Evolutionary conservation across 768 basidiomycete genomes (phyloP).

Genomic region (Collybia mongolica): DNA sequence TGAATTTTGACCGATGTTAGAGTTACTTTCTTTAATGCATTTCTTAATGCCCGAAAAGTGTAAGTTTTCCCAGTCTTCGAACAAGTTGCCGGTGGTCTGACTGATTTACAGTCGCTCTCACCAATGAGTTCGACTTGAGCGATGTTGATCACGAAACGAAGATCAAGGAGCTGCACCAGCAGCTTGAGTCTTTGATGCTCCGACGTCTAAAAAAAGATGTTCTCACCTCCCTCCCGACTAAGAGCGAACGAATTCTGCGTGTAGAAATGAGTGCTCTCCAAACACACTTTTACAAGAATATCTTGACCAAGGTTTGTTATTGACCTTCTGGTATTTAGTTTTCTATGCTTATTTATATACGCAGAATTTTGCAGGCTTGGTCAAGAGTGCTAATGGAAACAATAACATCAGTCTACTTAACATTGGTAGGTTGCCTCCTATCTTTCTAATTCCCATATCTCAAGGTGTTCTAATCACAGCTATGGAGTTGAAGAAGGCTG

Average conservation of each 20-base stretch:
- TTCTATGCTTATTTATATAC: neutral
- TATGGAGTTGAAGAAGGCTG: conserved; percentile 99
- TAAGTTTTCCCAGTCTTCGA: conserved; percentile 31
- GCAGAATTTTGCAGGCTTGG: conserved; percentile 90
- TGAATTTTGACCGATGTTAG: conserved; percentile 37
- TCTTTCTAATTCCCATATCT: conserved; percentile 2
- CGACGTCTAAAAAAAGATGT: conserved; percentile 95
- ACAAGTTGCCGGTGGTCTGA: conserved; percentile 1
- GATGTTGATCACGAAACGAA: conserved; percentile 92
- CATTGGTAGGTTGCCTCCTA: conserved; percentile 55
- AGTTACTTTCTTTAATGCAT: conserved; percentile 96
- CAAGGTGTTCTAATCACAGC: conserved; percentile 41
- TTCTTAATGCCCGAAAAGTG: conserved; percentile 99
- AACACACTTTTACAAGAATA: conserved; percentile 99
- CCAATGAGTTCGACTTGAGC: conserved; percentile 92
- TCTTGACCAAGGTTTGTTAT: conserved; percentile 75
- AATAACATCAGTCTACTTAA: conserved; percentile 95
- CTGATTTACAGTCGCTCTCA: conserved; percentile 68
- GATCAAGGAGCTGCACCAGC: conserved; percentile 94
- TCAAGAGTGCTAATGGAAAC: conserved; percentile 86
- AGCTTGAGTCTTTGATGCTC: conserved; percentile 93
- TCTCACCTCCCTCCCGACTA: conserved; percentile 92
- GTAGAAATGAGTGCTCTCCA: conserved; percentile 98
- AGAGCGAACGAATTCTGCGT: conserved; percentile 95
- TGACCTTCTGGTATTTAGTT: conserved; percentile 1